Percentiles rank a stretch among this genome's conserved stretches.
These are phyloP conservation scores for Talaromyces atroroseus DNA, from an alignment of 2,329 filamentous ascomycete species.

Conservation along the genomic window DNA sequence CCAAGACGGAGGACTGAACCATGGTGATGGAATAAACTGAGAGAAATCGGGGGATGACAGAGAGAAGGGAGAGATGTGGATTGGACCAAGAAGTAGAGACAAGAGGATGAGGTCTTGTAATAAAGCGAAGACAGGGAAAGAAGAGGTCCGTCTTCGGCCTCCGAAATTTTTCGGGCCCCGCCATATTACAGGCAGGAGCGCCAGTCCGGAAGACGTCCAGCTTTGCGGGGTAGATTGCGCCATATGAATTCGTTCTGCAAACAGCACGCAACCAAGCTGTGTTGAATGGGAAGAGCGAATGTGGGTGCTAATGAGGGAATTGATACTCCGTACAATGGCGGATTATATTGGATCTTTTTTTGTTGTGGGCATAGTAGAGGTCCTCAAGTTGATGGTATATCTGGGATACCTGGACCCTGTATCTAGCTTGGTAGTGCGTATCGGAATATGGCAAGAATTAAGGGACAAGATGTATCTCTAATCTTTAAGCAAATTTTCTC, in stretches of 20 bases:
- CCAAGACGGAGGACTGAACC: constrained; percentile 62
- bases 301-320: too few species aligned
- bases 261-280: too few species aligned
- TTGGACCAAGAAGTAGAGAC: neutral
- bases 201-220: neutral
- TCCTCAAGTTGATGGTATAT: too few species aligned
- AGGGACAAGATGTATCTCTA: too few species aligned
- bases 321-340: too few species aligned
- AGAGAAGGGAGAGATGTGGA: neutral
- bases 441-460: too few species aligned
- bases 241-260: neutral
- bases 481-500: too few species aligned
- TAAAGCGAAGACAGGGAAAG: neutral
- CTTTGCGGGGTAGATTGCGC: neutral
- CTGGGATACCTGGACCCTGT: too few species aligned
- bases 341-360: too few species aligned
- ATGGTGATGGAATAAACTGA: constrained; percentile 1
- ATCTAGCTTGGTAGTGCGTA: too few species aligned
- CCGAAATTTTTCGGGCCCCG: neutral
- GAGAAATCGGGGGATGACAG: neutral
- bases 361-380: too few species aligned
- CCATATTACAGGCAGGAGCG: neutral
- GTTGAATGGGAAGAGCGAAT: too few species aligned
- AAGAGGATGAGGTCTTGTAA: neutral
- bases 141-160: neutral